Conservation (phyloP, 1,284 basidiomycete species). For the Trichosporon coremiiforme region DNA sequence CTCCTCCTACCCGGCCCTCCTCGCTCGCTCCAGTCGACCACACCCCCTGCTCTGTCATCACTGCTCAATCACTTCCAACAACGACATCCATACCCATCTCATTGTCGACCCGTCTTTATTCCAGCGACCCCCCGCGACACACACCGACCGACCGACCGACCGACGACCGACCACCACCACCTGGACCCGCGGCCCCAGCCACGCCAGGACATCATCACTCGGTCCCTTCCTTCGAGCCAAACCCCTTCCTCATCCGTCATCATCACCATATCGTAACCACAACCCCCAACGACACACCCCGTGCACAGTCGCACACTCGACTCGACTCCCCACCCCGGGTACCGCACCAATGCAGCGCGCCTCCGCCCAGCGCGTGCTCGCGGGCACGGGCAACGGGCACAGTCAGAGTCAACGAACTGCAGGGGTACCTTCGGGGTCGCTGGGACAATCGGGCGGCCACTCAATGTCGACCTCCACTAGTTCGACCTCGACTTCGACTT, state of each 20-base stretch:
- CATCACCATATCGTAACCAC: conserved; percentile 12
- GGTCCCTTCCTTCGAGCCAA: neutral
- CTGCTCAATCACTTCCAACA: too few relatives aligned
- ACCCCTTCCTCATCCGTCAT: neutral
- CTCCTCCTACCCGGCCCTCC: neutral
- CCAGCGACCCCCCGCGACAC: neutral
- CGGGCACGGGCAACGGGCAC: conserved; percentile 19
- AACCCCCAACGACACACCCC: neutral
- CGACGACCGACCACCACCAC: neutral
- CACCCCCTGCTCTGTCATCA: neutral
- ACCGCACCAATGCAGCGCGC: conserved; percentile 11
- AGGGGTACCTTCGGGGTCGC: neutral
- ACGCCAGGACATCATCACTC: conserved; percentile 8
- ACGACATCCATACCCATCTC: neutral
- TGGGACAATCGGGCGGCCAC: neutral
- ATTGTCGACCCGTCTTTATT: neutral
- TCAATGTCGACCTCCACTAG: neutral
- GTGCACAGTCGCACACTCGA: conserved; percentile 4
- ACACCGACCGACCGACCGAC: neutral
- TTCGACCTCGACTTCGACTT: conserved; percentile 9
- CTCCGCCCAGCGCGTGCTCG: conserved; percentile 19
- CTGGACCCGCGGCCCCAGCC: neutral
- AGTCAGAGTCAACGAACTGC: neutral
- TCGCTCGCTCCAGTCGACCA: too few relatives aligned
- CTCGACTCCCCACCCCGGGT: neutral